These are phyloP conservation scores for Rhytidhysteron rufulum DNA, from an alignment of 2,329 filamentous ascomycete species.

Conservation along the genomic window DNA sequence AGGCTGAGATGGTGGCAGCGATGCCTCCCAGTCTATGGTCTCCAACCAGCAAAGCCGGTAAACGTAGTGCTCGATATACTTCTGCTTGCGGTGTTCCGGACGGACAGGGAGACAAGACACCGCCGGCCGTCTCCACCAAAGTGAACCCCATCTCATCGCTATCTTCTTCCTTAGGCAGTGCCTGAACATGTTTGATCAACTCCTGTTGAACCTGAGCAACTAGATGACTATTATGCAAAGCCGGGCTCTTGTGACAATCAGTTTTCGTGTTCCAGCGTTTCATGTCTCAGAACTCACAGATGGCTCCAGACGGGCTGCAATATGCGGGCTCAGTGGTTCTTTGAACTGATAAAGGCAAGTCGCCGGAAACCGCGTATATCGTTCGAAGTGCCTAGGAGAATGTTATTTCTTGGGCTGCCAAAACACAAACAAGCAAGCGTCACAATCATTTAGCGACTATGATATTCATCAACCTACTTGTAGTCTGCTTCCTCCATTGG, in stretches of 20 bases:
- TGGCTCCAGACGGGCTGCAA: slow-evolving; percentile 52
- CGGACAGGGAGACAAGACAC: slow-evolving; percentile 74
- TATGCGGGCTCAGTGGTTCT: slow-evolving; percentile 72
- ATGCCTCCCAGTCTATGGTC: slow-evolving; percentile 77
- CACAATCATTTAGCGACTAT: not conserved
- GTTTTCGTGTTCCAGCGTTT: no score
- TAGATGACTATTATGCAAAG: no score
- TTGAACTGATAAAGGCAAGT: slow-evolving; percentile 68
- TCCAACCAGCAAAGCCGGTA: slow-evolving; percentile 70
- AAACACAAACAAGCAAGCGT: not conserved
- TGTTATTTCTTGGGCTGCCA: not conserved
- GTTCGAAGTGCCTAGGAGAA: slow-evolving; percentile 56
- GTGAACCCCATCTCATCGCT: slow-evolving; percentile 33
- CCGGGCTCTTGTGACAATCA: no score
- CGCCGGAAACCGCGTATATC: slow-evolving; percentile 54
- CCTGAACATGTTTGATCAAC: not conserved
- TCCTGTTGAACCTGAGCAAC: no score
- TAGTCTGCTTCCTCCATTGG: slow-evolving; percentile 66
- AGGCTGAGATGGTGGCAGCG: slow-evolving; percentile 73
- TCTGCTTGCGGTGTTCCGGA: slow-evolving; percentile 75
- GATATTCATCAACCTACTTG: slow-evolving; percentile 43
- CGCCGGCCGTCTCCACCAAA: slow-evolving; percentile 77
- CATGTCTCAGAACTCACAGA: not conserved
- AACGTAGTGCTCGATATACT: slow-evolving; percentile 68
- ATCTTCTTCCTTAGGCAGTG: not conserved